A percentile compares a stretch with the other conserved stretches of the same genome.
phyloP scores from a whole-genome alignment of 495 filamentous ascomycete species.

The Penicillium longicatenatum region DNA sequence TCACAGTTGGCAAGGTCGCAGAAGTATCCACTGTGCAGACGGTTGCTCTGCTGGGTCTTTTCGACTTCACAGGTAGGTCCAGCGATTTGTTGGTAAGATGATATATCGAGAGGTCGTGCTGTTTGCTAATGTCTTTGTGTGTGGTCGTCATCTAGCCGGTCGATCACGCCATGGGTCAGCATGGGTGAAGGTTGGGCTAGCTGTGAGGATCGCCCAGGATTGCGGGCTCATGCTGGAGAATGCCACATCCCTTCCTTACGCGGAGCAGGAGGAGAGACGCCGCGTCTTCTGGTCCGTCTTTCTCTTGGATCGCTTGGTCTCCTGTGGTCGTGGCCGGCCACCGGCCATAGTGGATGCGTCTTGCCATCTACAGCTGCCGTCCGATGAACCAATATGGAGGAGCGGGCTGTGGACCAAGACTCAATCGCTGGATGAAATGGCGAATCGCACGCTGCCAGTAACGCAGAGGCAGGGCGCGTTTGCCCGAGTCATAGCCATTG shows the following conservation, averaged over 20 bases:
- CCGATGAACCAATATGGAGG: slow-evolving; percentile 27
- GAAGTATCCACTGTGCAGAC: too few species aligned
- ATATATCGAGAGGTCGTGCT: too few species aligned
- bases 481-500: slow-evolving; percentile 29
- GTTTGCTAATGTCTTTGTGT: too few species aligned
- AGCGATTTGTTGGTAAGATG: too few species aligned
- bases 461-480: slow-evolving; percentile 24
- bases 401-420: slow-evolving; percentile 25
- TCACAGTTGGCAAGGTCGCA: too few species aligned
- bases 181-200: slow-evolving; percentile 37
- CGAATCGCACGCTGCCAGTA: slow-evolving; percentile 23
- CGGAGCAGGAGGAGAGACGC: slow-evolving; percentile 35
- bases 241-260: slow-evolving; percentile 13
- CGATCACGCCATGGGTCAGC: too few species aligned
- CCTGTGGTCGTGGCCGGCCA: slow-evolving; percentile 31
- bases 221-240: slow-evolving; percentile 33
- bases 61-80: too few species aligned
- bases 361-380: slow-evolving; percentile 34
- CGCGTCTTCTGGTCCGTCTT: slow-evolving; percentile 37
- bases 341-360: slow-evolving; percentile 29
- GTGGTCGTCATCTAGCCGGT: too few species aligned
- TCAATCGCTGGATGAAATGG: slow-evolving; percentile 23
- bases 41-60: too few species aligned
- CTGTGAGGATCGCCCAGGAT: slow-evolving; percentile 34
- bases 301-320: slow-evolving; percentile 33